These are phyloP conservation scores for Gomphus bonarii DNA, from an alignment of 1,284 basidiomycete species.

Conservation along the genomic window DNA sequence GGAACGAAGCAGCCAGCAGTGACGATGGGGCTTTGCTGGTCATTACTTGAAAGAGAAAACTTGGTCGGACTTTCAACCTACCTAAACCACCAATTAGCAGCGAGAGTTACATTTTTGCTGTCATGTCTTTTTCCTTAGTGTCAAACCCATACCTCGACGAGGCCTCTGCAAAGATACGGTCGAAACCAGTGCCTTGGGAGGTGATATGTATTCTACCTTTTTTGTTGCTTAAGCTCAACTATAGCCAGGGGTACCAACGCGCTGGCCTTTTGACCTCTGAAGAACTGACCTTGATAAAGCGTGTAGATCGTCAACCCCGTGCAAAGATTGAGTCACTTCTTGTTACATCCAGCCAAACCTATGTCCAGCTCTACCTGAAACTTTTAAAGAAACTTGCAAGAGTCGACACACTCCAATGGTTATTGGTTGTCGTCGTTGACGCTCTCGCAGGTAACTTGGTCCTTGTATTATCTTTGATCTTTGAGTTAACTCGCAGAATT, in stretches of 20 bases:
- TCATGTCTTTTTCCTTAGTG: constrained; percentile 75
- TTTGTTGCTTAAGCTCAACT: neutral
- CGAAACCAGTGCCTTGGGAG: constrained; percentile 95
- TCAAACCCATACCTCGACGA: constrained; percentile 86
- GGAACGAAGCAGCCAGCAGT: neutral
- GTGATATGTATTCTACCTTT: constrained; percentile 30
- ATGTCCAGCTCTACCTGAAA: constrained; percentile 84
- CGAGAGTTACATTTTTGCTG: neutral
- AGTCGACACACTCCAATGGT: constrained; percentile 89
- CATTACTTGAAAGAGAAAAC: neutral
- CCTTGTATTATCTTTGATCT: neutral
- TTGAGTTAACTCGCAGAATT: neutral
- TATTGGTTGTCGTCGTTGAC: constrained; percentile 87
- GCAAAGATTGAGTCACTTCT: constrained; percentile 66
- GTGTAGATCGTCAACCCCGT: constrained; percentile 72
- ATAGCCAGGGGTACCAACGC: constrained; percentile 80
- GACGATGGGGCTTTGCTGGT: constrained; percentile 6
- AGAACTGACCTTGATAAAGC: constrained; percentile 87
- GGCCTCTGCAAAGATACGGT: constrained; percentile 75
- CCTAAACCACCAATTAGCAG: neutral
- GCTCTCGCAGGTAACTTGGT: constrained; percentile 64
- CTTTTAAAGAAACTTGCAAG: constrained; percentile 89
- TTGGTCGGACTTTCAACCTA: neutral
- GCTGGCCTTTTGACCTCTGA: constrained; percentile 85
- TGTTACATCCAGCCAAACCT: constrained; percentile 70